Conservation (phyloP, 2,329 filamentous ascomycete species). For the Exutisphaerella laricina region DNA sequence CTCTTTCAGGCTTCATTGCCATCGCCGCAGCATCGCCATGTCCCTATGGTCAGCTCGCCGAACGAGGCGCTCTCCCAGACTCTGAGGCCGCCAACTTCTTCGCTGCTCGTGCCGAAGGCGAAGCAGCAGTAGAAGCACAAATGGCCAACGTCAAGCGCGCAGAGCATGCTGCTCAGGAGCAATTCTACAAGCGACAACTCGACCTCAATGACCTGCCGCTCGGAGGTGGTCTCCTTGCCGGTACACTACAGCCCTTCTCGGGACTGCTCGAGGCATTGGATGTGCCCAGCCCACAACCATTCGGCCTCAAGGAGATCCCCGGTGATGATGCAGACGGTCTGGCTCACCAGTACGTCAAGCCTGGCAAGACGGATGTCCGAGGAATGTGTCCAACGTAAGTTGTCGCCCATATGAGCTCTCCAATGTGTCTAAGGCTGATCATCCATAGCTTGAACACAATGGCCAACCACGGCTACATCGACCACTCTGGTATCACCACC, state of each 20-base stretch:
- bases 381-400: slow-evolving; percentile 24
- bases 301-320: slow-evolving; percentile 19
- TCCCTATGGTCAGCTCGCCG: slow-evolving; percentile 20
- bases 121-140: slow-evolving; percentile 12
- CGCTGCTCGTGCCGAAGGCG: slow-evolving; percentile 16
- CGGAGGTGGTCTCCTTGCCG: slow-evolving; percentile 21
- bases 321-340: slow-evolving; percentile 18
- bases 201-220: slow-evolving; percentile 10
- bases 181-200: slow-evolving; percentile 19
- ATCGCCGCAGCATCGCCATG: slow-evolving; percentile 15
- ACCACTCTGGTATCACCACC: slow-evolving; percentile 23
- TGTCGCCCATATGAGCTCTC: background rate
- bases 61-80: slow-evolving; percentile 17
- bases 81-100: slow-evolving; percentile 17
- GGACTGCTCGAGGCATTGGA: slow-evolving; percentile 21
- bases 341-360: slow-evolving; percentile 20
- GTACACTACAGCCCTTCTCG: slow-evolving; percentile 25
- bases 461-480: slow-evolving; percentile 30
- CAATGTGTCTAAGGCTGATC: background rate
- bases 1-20: slow-evolving; percentile 3
- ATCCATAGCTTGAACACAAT: slow-evolving; percentile 28
- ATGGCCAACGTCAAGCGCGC: slow-evolving; percentile 11
- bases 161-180: slow-evolving; percentile 15
- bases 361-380: slow-evolving; percentile 19
- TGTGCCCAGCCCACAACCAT: slow-evolving; percentile 23